Conservation (phyloP, 2,329 filamentous ascomycete species). For the Colletotrichum sp. region DNA sequence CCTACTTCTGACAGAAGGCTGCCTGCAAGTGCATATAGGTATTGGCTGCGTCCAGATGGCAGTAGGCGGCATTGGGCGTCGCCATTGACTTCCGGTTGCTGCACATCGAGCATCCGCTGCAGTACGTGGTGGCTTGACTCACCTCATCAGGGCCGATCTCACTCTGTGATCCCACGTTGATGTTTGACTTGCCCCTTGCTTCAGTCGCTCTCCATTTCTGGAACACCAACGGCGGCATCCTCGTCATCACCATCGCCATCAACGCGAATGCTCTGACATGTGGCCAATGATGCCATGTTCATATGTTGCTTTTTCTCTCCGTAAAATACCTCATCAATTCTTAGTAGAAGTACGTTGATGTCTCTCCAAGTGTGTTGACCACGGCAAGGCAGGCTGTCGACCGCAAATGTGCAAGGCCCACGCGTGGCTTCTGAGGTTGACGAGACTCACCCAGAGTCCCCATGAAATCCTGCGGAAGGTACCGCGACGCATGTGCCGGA, state of each 20-base stretch:
- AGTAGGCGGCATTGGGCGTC: background rate
- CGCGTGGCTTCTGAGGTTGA: background rate
- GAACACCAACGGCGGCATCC: background rate
- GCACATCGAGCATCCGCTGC: background rate
- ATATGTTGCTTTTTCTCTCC: background rate
- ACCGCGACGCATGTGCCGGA: background rate
- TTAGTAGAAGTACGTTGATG: background rate
- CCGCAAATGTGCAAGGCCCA: background rate
- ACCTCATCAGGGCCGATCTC: background rate
- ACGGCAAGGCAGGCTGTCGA: background rate
- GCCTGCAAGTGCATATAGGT: background rate
- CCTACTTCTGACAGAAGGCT: background rate
- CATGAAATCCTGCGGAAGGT: background rate
- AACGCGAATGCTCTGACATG: background rate
- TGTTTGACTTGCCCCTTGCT: background rate
- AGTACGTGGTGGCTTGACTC: background rate
- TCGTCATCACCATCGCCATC: background rate
- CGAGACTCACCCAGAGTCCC: background rate
- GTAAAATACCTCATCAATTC: background rate
- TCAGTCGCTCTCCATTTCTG: background rate
- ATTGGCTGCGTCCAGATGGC: background rate
- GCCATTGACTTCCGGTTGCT: background rate
- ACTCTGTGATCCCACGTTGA: background rate
- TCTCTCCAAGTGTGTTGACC: background rate
- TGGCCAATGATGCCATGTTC: background rate